Evolutionary conservation across 2,329 filamentous ascomycete species (phyloP).

Genomic region (Dactylellina haptotyla): DNA sequence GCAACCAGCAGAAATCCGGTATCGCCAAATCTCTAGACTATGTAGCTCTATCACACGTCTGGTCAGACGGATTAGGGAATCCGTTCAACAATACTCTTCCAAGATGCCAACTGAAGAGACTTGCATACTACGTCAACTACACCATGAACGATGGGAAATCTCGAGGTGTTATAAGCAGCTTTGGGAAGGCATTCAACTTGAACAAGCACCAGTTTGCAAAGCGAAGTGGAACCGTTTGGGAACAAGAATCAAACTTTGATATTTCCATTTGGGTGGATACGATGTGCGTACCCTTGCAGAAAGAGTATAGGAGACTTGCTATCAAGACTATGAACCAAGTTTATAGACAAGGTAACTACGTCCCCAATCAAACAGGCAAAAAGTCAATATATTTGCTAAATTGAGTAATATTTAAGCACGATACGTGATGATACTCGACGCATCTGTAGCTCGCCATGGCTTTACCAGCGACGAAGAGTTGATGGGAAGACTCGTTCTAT

Average conservation of each 20-base stretch:
- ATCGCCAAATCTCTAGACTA: slow-evolving; percentile 51
- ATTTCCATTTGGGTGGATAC: slow-evolving; percentile 54
- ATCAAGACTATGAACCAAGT: slow-evolving; percentile 54
- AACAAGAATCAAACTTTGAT: slow-evolving; percentile 22
- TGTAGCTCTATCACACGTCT: slow-evolving; percentile 55
- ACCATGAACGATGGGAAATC: slow-evolving; percentile 45
- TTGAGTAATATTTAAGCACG: slow-evolving; percentile 22
- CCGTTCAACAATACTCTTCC: slow-evolving; percentile 52
- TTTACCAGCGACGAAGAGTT: slow-evolving; percentile 48
- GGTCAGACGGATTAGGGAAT: slow-evolving; percentile 56
- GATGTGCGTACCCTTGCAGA: slow-evolving; percentile 54
- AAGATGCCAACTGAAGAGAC: slow-evolving; percentile 45
- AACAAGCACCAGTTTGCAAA: slow-evolving; percentile 34
- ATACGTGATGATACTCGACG: slow-evolving; percentile 49
- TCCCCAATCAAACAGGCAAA: not conserved
- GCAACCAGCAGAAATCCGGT: slow-evolving; percentile 29
- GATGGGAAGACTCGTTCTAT: slow-evolving; percentile 45
- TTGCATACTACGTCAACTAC: slow-evolving; percentile 46
- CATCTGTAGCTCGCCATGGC: slow-evolving; percentile 35
- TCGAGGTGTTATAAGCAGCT: slow-evolving; percentile 10
- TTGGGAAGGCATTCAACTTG: slow-evolving; percentile 30
- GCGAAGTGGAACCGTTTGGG: slow-evolving; percentile 24
- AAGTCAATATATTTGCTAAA: slow-evolving; percentile 11
- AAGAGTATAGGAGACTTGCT: slow-evolving; percentile 51
- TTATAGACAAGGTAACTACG: slow-evolving; percentile 36